phyloP scores from a whole-genome alignment of 495 filamentous ascomycete species.

The Aspergillus carlsbadensis region DNA sequence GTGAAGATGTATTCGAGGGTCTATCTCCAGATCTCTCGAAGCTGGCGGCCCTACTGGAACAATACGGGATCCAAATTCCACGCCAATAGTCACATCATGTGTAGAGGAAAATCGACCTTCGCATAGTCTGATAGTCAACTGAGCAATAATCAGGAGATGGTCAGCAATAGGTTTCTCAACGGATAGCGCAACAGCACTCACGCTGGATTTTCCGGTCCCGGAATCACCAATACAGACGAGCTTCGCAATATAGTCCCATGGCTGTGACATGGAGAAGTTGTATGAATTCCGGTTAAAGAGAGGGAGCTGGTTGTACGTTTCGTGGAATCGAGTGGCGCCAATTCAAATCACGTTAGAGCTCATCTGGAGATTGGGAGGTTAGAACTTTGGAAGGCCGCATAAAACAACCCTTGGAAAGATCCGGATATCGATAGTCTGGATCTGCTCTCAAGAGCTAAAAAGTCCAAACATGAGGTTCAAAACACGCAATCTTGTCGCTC shows the following conservation, averaged over 20 bases:
- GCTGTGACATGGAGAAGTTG: constrained; percentile 60
- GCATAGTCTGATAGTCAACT: constrained; percentile 92
- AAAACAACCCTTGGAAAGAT: neutral
- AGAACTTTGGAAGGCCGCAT: constrained; percentile 1
- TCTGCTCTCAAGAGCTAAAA: neutral
- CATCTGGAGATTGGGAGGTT: constrained; percentile 13
- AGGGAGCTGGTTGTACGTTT: neutral
- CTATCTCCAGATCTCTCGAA: constrained; percentile 40
- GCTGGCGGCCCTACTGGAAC: constrained; percentile 85
- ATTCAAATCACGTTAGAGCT: constrained; percentile 16
- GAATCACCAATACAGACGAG: constrained; percentile 96
- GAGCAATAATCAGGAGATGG: constrained; percentile 12
- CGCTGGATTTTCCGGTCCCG: constrained; percentile 85
- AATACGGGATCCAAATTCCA: constrained; percentile 93
- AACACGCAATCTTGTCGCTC: neutral
- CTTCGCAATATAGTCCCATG: constrained; percentile 99
- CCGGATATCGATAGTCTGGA: neutral
- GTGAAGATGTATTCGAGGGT: constrained; percentile 23
- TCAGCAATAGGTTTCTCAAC: constrained; percentile 1
- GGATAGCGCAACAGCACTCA: constrained; percentile 30
- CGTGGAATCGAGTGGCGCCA: constrained; percentile 6
- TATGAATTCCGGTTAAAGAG: neutral
- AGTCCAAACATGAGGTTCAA: neutral
- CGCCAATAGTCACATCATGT: constrained; percentile 97
- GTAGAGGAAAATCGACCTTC: constrained; percentile 91